Conservation (phyloP, 768 basidiomycete species). For the Lactarius tabidus region DNA sequence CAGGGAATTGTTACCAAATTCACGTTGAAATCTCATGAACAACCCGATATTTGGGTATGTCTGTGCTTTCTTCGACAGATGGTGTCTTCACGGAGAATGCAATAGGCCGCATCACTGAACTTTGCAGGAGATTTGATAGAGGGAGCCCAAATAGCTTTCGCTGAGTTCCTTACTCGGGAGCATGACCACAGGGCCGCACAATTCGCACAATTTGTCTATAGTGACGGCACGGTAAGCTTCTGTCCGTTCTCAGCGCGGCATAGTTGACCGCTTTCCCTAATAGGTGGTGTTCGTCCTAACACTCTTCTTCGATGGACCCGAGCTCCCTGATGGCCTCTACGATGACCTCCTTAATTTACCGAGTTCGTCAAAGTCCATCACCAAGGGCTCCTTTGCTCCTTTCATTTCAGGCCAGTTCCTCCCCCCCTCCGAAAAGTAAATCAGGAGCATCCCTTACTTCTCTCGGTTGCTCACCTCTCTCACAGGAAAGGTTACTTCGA, state of each 20-base stretch:
- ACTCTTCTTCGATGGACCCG: conserved; percentile 14
- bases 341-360: conserved; percentile 7
- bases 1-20: conserved; percentile 24
- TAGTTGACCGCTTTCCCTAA: background rate
- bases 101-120: conserved; percentile 1
- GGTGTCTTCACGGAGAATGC: background rate
- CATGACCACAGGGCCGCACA: conserved; percentile 4
- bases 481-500: background rate
- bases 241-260: no score
- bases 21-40: conserved; percentile 9
- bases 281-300: background rate
- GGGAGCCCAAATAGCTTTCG: background rate
- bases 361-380: background rate
- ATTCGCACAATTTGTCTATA: background rate
- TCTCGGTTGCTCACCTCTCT: background rate
- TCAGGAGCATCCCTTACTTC: background rate
- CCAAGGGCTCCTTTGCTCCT: background rate
- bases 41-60: conserved; percentile 16
- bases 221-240: background rate
- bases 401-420: conserved; percentile 2
- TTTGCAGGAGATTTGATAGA: background rate
- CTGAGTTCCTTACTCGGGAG: background rate
- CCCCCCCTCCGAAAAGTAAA: background rate
- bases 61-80: background rate
- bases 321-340: conserved; percentile 2